Evolutionary conservation across 2,329 filamentous ascomycete genomes (phyloP), one percentile per base, ranked within the genome.

Genomic region (Monilinia polystroma): DNA sequence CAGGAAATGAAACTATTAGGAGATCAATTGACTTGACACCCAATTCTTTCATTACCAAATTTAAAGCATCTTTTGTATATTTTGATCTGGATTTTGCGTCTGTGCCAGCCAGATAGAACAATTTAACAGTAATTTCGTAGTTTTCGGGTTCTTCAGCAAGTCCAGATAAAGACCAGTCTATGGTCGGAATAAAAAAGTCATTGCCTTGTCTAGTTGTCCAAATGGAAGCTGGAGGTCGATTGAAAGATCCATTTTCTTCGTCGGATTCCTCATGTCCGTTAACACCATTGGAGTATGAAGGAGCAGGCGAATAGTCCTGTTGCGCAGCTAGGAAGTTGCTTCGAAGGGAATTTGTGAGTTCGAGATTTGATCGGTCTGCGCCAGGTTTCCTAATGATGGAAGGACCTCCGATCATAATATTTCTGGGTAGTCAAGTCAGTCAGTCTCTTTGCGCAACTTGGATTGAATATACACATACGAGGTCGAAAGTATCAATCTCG

Each of bases 51-150:
- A 90, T 82, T 12, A 98, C 93, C 12, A 97, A 80, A 63, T 87
- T 82, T 71, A 99, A 83, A 1, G 95, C 94, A 75, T 96, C 90
- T 66, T 84, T 80, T 11, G 91, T 90, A 76, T 97, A 89, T 65
- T 82, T 81, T 71, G 85, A 85, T 68, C 94, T 87, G 70, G 87
- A 80, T 23, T 83, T 82, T 1, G 86, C 80, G 12, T 88, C 83
- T 64, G 91, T 85, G 23, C 85, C 86, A 3, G 92, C 90, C 38
- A 98, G 84, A 78, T 95, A 96, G 82, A 99, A 99, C 29, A 99
- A 80, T 80, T 99, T 99, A 69, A 95, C 89, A 0, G 94, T 97
- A 75, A 97, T 93, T 76, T 97, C 93, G 81, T 99, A 99, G 72
- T 93, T 88, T 68, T 85, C 83, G 35, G 90, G 83, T 72, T 96